Base-by-base conservation (phyloP, 2,329 filamentous ascomycete genomes). In the Elsinoe ampelina region DNA sequence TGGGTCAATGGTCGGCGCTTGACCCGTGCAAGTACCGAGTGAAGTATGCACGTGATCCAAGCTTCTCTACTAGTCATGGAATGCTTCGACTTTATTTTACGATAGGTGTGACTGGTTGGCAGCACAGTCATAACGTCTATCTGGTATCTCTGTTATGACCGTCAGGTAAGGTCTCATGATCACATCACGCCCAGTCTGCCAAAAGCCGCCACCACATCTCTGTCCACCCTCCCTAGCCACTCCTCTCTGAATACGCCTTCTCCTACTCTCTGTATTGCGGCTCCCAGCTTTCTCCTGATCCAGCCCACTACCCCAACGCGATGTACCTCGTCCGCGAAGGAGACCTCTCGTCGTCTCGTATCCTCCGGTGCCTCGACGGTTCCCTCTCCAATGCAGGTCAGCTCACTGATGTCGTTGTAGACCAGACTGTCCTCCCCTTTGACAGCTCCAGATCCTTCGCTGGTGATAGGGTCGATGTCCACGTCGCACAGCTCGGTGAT, bases 181-280 rank as follows among this genome's bases (percentile, higher is more conserved):
- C 55, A 68, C 61, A 71, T 65, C 11, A 71, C 65, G 3, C 68
- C 66, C 52, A 71, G 55, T 35, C 57, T 58, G 20, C 76, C 71
- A 66, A 90, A 92, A n/a, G 77, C 80, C 10, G 74, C 74, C 60
- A 92, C 63, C 13, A 91, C 80, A 58, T 90, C 83, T 62, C 77
- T 78, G 68, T 93, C 88, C 22, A 93, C 86, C 60, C 90, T 87
- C n/a, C 77, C 77, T 12, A 83, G 71, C 81, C 84, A 91, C 52
- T 84, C 77, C 57, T 80, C 77, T 66, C 84, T 77, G 67, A 93
- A 92, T 2, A 67, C 72, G 51, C 80, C 75, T 63, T 85, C 79
- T 0, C 86, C 86, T 1, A 87, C 87, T 3, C 75, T 72, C 52
- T 73, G 72, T 17, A 90, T 79, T 4, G 84, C 72, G 12, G 76